Percentiles rank a stretch among this genome's conserved stretches.
Evolutionary conservation across 805 yeast species (phyloP).

Genomic region (Candida koratica): DNA sequence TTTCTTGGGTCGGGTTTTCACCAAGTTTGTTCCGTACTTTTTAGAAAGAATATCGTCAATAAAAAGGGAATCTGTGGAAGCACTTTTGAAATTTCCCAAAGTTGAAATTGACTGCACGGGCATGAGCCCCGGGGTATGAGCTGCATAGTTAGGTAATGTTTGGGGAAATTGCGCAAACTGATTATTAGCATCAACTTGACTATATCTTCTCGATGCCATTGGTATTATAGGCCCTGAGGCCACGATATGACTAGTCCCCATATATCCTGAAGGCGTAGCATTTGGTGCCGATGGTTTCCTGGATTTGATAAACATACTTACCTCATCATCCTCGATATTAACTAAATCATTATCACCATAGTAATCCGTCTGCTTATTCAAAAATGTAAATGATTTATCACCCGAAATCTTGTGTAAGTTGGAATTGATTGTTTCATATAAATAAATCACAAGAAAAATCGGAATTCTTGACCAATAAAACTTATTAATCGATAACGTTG

Average conservation of each 20-base stretch:
- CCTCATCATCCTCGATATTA: constrained; percentile 23
- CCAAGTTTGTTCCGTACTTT: constrained; percentile 21
- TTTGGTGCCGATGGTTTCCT: constrained; percentile 23
- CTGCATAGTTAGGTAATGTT: background rate
- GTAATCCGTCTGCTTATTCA: constrained; percentile 26
- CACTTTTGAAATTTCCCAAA: constrained; percentile 32
- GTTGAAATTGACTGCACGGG: constrained; percentile 33
- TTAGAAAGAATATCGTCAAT: constrained; percentile 31
- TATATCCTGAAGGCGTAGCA: background rate
- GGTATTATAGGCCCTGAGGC: constrained; percentile 11
- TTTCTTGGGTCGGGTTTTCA: constrained; percentile 10
- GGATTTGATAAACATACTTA: constrained; percentile 24
- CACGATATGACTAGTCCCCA: too few species aligned
- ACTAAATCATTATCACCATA: constrained; percentile 29
- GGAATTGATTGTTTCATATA: constrained; percentile 28
- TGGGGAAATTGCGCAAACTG: constrained; percentile 10
- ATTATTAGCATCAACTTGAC: constrained; percentile 16
- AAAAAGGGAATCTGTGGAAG: constrained; percentile 37
- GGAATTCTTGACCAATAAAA: constrained; percentile 34
- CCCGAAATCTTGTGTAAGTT: constrained; percentile 13
- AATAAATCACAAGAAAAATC: constrained; percentile 28
- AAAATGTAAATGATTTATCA: constrained; percentile 34
- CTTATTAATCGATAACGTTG: constrained; percentile 15
- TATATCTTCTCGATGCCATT: constrained; percentile 13
- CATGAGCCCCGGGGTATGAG: constrained; percentile 14